Conservation (phyloP, 2,329 filamentous ascomycete species). For the Penicillium sp. region DNA sequence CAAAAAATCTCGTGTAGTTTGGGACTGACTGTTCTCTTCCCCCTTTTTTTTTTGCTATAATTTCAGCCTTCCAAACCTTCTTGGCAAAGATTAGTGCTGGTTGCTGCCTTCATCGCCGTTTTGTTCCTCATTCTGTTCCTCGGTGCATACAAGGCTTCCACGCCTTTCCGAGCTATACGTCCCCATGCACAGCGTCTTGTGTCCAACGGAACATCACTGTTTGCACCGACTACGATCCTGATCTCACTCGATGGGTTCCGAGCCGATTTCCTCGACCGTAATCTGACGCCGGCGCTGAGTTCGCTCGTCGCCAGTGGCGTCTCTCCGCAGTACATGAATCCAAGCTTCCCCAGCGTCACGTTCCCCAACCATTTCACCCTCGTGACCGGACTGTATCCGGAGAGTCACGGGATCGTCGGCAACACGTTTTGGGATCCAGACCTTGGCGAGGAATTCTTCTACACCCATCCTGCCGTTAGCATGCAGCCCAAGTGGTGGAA, state of each 20-base stretch:
- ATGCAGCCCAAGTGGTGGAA: constrained; percentile 90
- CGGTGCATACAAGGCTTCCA: constrained; percentile 53
- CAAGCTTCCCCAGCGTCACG: constrained; percentile 91
- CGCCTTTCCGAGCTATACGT: constrained; percentile 26
- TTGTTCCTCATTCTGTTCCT: constrained; percentile 52
- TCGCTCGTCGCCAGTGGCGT: constrained; percentile 75
- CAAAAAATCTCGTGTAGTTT: too few relatives aligned
- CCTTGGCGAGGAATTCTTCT: constrained; percentile 74
- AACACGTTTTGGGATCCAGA: constrained; percentile 91
- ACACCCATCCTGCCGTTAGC: constrained; percentile 69
- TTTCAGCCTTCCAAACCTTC: constrained; percentile 20
- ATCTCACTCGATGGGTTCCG: constrained; percentile 95
- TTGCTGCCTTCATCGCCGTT: constrained; percentile 43
- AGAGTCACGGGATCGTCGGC: constrained; percentile 85
- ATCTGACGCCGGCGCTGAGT: constrained; percentile 74
- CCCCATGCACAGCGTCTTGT: constrained; percentile 27
- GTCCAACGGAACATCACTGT: constrained; percentile 80
- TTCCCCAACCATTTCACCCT: constrained; percentile 96
- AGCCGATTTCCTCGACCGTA: constrained; percentile 81
- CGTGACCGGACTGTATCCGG: constrained; percentile 85
- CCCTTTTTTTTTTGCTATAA: constrained; percentile 3
- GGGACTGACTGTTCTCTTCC: too few relatives aligned
- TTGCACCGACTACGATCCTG: constrained; percentile 85
- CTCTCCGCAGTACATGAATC: constrained; percentile 85
- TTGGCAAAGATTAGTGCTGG: constrained; percentile 33